A percentile compares a stretch with the other conserved stretches of the same genome.
Conservation (phyloP, 2,329 filamentous ascomycete species). For the Aspergillus viridinutans region DNA sequence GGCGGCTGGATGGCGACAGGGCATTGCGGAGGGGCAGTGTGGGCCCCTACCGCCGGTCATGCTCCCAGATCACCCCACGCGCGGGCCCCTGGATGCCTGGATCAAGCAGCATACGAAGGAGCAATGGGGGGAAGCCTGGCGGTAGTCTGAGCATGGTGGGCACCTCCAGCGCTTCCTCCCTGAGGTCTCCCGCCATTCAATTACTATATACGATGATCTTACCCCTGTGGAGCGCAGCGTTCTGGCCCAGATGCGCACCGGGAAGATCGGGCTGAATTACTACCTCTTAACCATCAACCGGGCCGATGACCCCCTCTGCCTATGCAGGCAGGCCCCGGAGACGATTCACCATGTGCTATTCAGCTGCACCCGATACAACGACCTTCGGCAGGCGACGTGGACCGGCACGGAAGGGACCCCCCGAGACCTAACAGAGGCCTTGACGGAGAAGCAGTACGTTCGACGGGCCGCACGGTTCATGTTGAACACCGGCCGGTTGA, state of each 20-base stretch:
- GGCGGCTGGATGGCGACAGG: background rate
- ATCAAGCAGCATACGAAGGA: background rate
- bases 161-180: background rate
- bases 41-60: background rate
- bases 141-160: background rate
- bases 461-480: background rate
- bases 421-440: background rate
- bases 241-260: background rate
- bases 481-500: background rate
- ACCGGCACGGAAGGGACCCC: background rate
- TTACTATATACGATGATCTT: background rate
- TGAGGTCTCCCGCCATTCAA: background rate
- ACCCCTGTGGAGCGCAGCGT: background rate
- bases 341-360: background rate
- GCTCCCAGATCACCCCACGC: background rate
- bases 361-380: background rate
- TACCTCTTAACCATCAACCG: background rate
- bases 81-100: background rate
- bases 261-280: background rate
- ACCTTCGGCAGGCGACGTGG: background rate
- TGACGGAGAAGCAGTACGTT: background rate
- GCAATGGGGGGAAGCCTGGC: background rate
- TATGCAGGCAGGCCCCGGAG: background rate
- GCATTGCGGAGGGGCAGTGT: background rate
- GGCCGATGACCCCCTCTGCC: background rate